A percentile compares a stretch with the other conserved stretches of the same genome.
phyloP scores from a whole-genome alignment of 2,329 filamentous ascomycete genomes.

The Fusarium decemcellulare region DNA sequence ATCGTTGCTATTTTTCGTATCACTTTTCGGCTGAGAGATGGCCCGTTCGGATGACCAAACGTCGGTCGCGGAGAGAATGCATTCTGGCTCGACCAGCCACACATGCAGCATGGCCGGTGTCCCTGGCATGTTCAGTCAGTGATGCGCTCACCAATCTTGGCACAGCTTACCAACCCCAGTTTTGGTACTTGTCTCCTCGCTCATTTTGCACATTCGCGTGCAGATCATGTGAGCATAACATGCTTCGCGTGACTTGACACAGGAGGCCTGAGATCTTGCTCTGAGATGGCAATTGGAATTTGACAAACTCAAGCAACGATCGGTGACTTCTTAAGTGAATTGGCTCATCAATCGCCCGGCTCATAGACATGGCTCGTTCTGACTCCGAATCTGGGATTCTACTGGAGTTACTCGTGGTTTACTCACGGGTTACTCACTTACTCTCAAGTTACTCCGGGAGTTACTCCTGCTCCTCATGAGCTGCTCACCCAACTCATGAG shows the following conservation, averaged over 20 bases:
- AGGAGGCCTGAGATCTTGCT: too few species aligned
- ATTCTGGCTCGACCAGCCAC: not conserved
- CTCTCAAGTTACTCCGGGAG: too few species aligned
- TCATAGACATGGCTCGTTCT: too few species aligned
- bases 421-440: not conserved
- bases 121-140: not conserved
- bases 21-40: not conserved
- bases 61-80: not conserved
- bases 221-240: not conserved
- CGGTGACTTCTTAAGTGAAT: not conserved
- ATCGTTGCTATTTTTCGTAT: not conserved
- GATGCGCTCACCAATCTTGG: not conserved
- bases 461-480: too few species aligned
- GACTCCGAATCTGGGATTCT: too few species aligned
- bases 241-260: not conserved
- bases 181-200: not conserved
- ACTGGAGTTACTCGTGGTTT: not conserved
- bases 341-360: too few species aligned
- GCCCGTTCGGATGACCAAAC: slow-evolving; percentile 1
- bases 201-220: not conserved
- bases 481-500: not conserved
- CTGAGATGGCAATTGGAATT: not conserved
- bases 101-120: not conserved
- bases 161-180: not conserved
- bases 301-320: not conserved